phyloP scores from a whole-genome alignment of 805 yeast species.

The Monosporozyma aquatica region DNA sequence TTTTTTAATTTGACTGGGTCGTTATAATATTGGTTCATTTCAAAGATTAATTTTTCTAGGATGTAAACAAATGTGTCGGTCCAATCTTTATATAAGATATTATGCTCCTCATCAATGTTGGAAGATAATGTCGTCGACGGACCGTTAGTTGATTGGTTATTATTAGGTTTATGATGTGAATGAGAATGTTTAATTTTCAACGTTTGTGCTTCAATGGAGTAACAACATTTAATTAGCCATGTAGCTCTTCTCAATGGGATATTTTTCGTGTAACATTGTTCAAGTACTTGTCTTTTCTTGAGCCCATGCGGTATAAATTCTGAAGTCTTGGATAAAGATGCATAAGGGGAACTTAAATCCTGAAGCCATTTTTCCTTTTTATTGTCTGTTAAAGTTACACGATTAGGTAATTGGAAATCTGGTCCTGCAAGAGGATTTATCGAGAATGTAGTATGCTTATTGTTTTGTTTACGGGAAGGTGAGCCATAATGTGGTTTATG shows the following conservation, averaged over 20 bases:
- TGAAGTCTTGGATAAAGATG: conserved; percentile 60
- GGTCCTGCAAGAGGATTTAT: conserved; percentile 25
- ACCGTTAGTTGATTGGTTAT: neutral
- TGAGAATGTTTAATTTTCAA: conserved; percentile 11
- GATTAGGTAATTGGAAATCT: conserved; percentile 26
- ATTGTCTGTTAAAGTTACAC: conserved; percentile 84
- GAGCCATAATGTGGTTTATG: conserved; percentile 1
- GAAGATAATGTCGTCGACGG: no score
- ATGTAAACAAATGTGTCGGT: conserved; percentile 68
- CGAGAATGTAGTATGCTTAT: conserved; percentile 4
- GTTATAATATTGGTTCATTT: conserved; percentile 25
- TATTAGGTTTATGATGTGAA: conserved; percentile 7
- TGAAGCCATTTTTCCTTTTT: conserved; percentile 79
- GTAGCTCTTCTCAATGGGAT: conserved; percentile 77
- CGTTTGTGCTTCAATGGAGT: conserved; percentile 54
- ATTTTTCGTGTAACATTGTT: conserved; percentile 54
- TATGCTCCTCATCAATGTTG: conserved; percentile 3
- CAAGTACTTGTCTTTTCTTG: conserved; percentile 61
- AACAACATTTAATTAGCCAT: conserved; percentile 86
- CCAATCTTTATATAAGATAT: conserved; percentile 75
- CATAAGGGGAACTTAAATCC: conserved; percentile 59
- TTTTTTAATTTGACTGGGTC: conserved; percentile 21
- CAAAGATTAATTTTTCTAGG: conserved; percentile 28
- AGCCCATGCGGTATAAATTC: conserved; percentile 87
- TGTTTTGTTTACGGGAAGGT: neutral